Base-by-base conservation (phyloP, 2,329 filamentous ascomycete species). In the Fusarium ramigenum region DNA sequence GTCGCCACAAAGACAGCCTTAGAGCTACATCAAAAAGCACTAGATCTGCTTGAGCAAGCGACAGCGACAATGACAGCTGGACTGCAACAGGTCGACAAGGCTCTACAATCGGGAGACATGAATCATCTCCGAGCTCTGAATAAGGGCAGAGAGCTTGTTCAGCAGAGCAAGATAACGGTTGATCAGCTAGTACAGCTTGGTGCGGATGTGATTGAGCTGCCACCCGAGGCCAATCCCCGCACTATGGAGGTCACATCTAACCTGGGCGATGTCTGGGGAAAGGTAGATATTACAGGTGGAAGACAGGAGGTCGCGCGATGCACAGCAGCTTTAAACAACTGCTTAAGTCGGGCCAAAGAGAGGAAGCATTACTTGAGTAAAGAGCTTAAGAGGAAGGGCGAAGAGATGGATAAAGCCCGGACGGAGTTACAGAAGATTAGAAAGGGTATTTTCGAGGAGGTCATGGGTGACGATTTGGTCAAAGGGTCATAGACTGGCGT, bases 261-360 rank as follows among this genome's bases (percentile, higher is more conserved):
- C 19, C 82, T 88, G 77, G 81, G 81, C 12, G 87, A 89, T 64
- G 84, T 86, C 80, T 82, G 82, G 6, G 87, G 88, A 77, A 86
- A 87, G 68, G 82, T 87, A 18, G 83, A 87, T 77, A 86, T 90
- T 66, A 84, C 87, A 73, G 76, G 81, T 21, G 85, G 83, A 7
- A 79, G 81, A 44, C 60, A 60, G 32, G 81, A 85, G 66, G 79
- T 84, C 5, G 72, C 82, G 12, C 75, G 80, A 49, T 83, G 83
- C 44, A 73, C 78, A 25, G 66, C 77, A 1, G 80, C 75, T 9
- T 57, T 86, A 23, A 66, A 76, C 10, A 65, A 72, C 16, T 80
- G 85, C 59, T 53, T 83, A 7, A 53, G 77, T 7, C 77, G 76
- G 30, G 82, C 82, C 5, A 79, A 80, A 23, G 67, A 73, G 19